Percentiles rank a stretch among this genome's conserved stretches.
phyloP scores from a whole-genome alignment of 306 rosid species.

The Corylus avellana region DNA sequence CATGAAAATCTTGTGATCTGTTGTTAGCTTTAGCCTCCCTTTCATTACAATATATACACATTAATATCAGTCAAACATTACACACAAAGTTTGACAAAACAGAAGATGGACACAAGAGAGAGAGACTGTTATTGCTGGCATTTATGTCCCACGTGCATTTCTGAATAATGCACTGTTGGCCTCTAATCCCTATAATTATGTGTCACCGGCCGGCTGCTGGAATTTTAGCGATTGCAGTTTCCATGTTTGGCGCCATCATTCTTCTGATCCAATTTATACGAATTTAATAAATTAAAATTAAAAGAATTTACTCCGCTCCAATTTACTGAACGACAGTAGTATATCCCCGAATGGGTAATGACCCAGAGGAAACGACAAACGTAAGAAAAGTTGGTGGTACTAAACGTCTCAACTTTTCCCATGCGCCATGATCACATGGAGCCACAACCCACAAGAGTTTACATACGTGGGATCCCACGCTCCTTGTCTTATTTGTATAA shows the following conservation, averaged over 20 bases:
- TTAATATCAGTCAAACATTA: conserved; percentile 9
- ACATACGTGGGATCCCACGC: neutral
- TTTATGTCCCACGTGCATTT: conserved; percentile 18
- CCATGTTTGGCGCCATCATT: no score
- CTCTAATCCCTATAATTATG: neutral
- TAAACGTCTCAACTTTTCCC: neutral
- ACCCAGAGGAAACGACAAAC: conserved; percentile 7
- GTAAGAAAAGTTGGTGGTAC: neutral
- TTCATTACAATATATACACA: neutral
- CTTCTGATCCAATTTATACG: no score
- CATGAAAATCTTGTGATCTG: conserved; percentile 33
- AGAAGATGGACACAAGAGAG: neutral
- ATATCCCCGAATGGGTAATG: neutral
- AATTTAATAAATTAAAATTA: no score
- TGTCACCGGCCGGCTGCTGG: neutral
- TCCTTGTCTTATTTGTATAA: no score
- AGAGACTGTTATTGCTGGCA: neutral
- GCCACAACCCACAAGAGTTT: neutral
- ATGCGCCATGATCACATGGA: neutral
- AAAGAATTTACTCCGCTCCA: no score
- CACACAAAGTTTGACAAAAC: neutral
- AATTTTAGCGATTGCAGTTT: neutral
- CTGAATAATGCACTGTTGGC: neutral
- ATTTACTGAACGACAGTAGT: neutral
- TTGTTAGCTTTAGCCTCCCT: neutral